Base-by-base conservation (phyloP, 1,284 basidiomycete species). In the Trametes pubescens region DNA sequence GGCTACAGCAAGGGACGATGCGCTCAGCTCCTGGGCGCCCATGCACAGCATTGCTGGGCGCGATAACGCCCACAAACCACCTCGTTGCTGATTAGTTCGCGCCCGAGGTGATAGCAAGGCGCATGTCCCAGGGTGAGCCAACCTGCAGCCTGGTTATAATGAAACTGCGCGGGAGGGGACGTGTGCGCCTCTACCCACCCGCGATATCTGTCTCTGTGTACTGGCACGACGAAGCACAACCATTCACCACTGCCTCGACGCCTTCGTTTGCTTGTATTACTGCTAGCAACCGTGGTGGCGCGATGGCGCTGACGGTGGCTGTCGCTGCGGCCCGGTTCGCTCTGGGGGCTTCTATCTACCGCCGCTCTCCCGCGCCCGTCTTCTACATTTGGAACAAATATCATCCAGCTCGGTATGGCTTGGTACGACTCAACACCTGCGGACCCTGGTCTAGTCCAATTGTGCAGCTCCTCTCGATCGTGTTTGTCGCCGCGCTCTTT, bases 1-100 rank as follows among this genome's bases (percentile, higher is more conserved):
- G 18, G 6, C 18, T 4, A 16, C 16, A 16, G 51, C 51, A 26
- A 46, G 44, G 9, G 7, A 10, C 22, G 24, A 47, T 14, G 22
- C 16, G 22, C 24, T 16, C 6, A 55, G 64, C 58, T 59, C 59
- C 38, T 21, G 32, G 32, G 58, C 62, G 57, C 56, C 22, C 24
- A 47, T 8, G 22, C 21, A 47, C 44, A 22, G 44, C 40, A 13
- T 43, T 16, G 6, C 40, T n/a, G 16, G 18, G 40, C 40, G 40
- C 40, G 40, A 18, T 43, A 18, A n/a, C 40, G 18, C 40, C 58
- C 59, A 54, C 51, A n/a, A 29, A n/a, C 38, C 51, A 8, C 67
- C 69, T 61, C 61, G 64, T 64, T 68, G 63, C 58, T 40, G 24
- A 37, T 55, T 44, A 46, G 43, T 34, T 37, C 47, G 59, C 62